Percentiles rank a stretch among this genome's conserved stretches.
These are phyloP conservation scores for Ascochyta fabae DNA, from an alignment of 2,329 filamentous ascomycete genomes.

Conservation along the genomic window DNA sequence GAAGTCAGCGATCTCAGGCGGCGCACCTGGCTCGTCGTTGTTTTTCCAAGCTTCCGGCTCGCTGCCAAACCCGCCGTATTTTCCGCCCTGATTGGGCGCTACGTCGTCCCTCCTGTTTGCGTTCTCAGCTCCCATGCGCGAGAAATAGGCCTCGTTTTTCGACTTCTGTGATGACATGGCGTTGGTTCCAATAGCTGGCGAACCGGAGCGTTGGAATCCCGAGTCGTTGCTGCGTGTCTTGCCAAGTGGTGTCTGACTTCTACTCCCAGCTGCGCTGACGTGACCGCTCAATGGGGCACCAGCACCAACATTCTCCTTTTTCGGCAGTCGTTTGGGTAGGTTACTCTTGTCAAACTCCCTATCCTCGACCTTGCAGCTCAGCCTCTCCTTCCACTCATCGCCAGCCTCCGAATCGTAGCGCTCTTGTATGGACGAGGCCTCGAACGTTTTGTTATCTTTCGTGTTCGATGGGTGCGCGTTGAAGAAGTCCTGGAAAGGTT, in stretches of 20 bases:
- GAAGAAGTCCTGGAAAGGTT: conserved; percentile 86
- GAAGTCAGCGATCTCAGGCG: conserved; percentile 82
- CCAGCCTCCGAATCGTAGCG: conserved; percentile 88
- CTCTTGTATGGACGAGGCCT: conserved; percentile 87
- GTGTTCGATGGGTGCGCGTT: conserved; percentile 61
- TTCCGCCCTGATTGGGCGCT: conserved; percentile 88
- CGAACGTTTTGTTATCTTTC: conserved; percentile 65
- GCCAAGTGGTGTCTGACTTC: conserved; percentile 49
- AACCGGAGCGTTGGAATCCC: conserved; percentile 42
- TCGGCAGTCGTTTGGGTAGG: conserved; percentile 59
- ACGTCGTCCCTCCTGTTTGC: conserved; percentile 74
- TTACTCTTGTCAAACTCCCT: conserved; percentile 78
- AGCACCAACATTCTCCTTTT: conserved; percentile 38
- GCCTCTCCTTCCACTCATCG: conserved; percentile 92
- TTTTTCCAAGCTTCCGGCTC: conserved; percentile 63
- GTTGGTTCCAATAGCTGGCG: conserved; percentile 48
- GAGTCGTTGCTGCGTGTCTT: conserved; percentile 44
- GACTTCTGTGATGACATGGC: conserved; percentile 57
- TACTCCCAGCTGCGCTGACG: conserved; percentile 44
- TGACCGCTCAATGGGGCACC: conserved; percentile 41
- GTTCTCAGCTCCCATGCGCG: conserved; percentile 82
- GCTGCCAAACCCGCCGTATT: conserved; percentile 90
- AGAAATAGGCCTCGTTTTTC: conserved; percentile 88
- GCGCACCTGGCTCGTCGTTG: conserved; percentile 50
- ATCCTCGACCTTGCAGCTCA: conserved; percentile 87